These are phyloP conservation scores for Babesia microti DNA, from an alignment of 169 alveolate genomes.

Conservation along the genomic window DNA sequence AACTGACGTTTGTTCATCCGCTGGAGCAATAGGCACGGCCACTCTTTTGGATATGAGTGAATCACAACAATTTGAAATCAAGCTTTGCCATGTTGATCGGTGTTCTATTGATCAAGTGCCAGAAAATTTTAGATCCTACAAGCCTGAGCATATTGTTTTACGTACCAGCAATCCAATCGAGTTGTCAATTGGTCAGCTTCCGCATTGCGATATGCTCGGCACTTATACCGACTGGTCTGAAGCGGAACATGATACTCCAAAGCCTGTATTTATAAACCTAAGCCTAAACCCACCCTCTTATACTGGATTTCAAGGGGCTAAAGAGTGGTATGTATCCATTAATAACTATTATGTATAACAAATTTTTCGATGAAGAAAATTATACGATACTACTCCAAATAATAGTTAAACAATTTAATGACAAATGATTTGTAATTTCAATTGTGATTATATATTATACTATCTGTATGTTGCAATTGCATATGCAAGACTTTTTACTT, in stretches of 20 bases:
- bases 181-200: conserved; percentile 7
- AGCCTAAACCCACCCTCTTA: conserved; percentile 45
- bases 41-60: neutral
- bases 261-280: conserved; percentile 39
- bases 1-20: conserved; percentile 19
- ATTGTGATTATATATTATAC: no score
- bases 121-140: conserved; percentile 1
- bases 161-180: conserved; percentile 30
- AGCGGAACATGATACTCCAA: no score
- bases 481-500: no score
- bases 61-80: conserved; percentile 4
- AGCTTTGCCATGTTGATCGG: conserved; percentile 35
- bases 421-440: no score
- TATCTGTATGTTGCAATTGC: no score
- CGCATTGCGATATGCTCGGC: conserved; percentile 26
- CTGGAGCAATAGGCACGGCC: neutral
- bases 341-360: no score
- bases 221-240: conserved; percentile 7
- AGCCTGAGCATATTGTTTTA: conserved; percentile 38
- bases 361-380: no score
- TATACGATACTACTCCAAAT: no score
- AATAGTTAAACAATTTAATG: no score
- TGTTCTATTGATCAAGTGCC: conserved; percentile 28
- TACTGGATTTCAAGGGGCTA: conserved; percentile 36
- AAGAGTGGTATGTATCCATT: conserved; percentile 37